Conservation (phyloP, 2,329 filamentous ascomycete species). For the Ceratocystis destructans region DNA sequence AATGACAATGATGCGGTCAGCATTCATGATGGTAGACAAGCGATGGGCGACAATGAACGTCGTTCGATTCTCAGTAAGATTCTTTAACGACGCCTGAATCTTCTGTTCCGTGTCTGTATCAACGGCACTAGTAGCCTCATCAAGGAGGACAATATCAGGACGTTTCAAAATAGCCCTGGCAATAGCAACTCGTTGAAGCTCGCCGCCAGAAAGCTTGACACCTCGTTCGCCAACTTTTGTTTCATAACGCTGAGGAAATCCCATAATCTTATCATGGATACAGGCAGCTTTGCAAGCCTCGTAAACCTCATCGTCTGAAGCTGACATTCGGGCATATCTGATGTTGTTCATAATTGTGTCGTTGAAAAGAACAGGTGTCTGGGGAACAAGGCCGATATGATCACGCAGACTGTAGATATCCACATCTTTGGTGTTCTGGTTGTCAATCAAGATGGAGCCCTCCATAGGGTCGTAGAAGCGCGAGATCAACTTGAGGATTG, state of each 20-base stretch:
- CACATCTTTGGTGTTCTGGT: conserved; percentile 42
- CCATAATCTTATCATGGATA: conserved; percentile 44
- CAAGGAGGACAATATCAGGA: conserved; percentile 61
- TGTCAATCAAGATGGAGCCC: conserved; percentile 42
- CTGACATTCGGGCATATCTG: conserved; percentile 40
- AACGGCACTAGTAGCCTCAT: conserved; percentile 67
- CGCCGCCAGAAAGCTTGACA: conserved; percentile 51
- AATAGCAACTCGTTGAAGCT: conserved; percentile 53
- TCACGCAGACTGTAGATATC: conserved; percentile 38
- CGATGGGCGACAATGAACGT: conserved; percentile 57
- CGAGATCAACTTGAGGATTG: conserved; percentile 43
- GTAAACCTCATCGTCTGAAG: conserved; percentile 41
- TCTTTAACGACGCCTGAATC: conserved; percentile 48
- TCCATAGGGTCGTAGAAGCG: conserved; percentile 44
- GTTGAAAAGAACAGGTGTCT: conserved; percentile 42
- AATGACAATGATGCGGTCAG: conserved; percentile 53
- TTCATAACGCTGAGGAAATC: conserved; percentile 40
- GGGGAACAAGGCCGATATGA: conserved; percentile 43
- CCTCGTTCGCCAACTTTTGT: conserved; percentile 39
- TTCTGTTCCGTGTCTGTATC: conserved; percentile 56
- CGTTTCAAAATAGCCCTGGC: conserved; percentile 59
- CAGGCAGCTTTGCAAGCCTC: conserved; percentile 42
- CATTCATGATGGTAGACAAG: conserved; percentile 57
- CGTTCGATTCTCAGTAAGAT: conserved; percentile 46
- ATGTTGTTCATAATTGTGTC: conserved; percentile 48